Evolutionary conservation across 1,139 yeast species (phyloP), one percentile per base, ranked within the genome.

Genomic region (Debaryomycetaceae sp.): DNA sequence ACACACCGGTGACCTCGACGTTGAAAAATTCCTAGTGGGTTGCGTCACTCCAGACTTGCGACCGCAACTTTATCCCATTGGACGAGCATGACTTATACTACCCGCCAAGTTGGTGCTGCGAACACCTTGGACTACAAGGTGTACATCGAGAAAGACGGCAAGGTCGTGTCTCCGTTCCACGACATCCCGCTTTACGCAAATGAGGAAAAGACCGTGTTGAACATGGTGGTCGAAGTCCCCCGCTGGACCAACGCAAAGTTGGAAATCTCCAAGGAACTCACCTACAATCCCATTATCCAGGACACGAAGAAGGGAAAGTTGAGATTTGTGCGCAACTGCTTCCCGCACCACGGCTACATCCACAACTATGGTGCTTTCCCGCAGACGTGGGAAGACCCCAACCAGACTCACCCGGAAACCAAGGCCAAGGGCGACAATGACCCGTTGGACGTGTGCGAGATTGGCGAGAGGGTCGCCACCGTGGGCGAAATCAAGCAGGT

Each of bases 301-400:
- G 98, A 90, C 56, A 76, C 79, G 40, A 87, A 87, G 62, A 85
- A 86, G 57, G 95, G 94, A 27, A 74, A 83, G 55, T 71, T 85
- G 43, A 66, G 92, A 55, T 80, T 77, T 46, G 92, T 87, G 31
- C 77, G 92, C 56, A 90, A 90, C 69, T 68, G 92, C 39, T 87
- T 83, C 71, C 98, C 98, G 21, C 92, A 79, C 66, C 87, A 83
- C 52, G 98, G 98, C 16, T 87, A 87, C 61, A 85, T 90, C 38
- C 94, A 83, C 61, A 87, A 87, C 61, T 87, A 87, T 53, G 97
- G 98, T 38, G 96, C 97, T n/a, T 71, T 90, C 55, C 96, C 98
- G 27, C 97, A 87, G 62, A 90, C 98, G 16, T 90, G 97, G 97
- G 98, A 90, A 51, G 76, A 72, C 42, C 75, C 76, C 32, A 62